Base-by-base conservation (phyloP, 352 stramenopile genomes). In the Globisporangium abappressorium region DNA sequence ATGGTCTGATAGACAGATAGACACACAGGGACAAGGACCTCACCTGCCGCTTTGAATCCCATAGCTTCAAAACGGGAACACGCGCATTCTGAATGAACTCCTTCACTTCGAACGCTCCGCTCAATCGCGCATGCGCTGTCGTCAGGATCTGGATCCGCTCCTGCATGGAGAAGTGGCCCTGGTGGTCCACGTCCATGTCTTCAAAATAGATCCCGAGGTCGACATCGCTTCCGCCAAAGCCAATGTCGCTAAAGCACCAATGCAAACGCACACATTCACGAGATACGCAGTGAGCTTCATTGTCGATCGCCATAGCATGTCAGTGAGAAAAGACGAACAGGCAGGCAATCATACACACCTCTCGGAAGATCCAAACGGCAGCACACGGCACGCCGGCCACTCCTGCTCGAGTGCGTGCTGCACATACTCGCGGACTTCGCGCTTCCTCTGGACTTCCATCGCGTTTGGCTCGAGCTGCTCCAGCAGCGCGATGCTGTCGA, bases 201-300 rank as follows among this genome's bases (percentile, higher is more conserved):
- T 92, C 79, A 71, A 95, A 95, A 74, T 84, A 95, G 68, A 95
- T 85, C 11, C 84, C 87, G 49, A 95, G 74, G 68, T 95, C 87
- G 24, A 95, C 71, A 57, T 95, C 87, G 61, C 87, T 93, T 5
- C 84, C 82, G 43, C 87, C 84, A 69, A 91, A 92, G 59, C 85
- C 85, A 54, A 93, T 72, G 43, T 81, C 84, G 57, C 87, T 94
- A 54, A 20, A 73, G 3, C 28, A 60, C 9, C 8, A 1, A 14
- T 51, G 26, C 22, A 20, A 14, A 64, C 30, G 28, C 36, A 66
- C 28, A 43, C 47, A 38, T 38, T 28, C n/a, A 66, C 14, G 54
- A 72, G 20, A 47, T 62, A 53, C 30, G 57, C 54, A 68, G n/a
- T 49, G 65, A 20, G 64, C 36, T 57, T 49, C 22, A 20, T 8